Evolutionary conservation across 1,139 yeast species (phyloP), one percentile per base, ranked within the genome.

Genomic region (Yamadazyma buinensis): DNA sequence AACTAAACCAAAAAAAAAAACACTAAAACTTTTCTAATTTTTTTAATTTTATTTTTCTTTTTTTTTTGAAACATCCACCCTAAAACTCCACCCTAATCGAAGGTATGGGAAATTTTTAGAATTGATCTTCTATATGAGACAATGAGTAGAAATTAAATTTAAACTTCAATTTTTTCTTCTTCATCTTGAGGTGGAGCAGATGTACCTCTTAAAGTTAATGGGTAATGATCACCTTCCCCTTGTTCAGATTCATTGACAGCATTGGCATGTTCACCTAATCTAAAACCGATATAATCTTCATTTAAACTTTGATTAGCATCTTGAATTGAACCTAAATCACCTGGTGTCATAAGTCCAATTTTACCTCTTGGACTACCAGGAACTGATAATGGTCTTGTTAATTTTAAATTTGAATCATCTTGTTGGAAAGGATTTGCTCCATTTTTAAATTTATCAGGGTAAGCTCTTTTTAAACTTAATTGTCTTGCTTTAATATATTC

Each of bases 401-500:
- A 77, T 63, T 90, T 92, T 54, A 81, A 62, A 54, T 75, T 70
- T 37, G 61, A 56, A 28, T 61, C 55, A 43, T 64, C 61, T 32
- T 37, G 47, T 37, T 71, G 77, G 59, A 81, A 82, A 29, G 87
- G 87, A 50, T 80, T 78, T 39, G 66, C 72, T 2, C 76, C 71
- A 44, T 73, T 73, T 49, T 72, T 69, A 63, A 86, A 90, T 51
- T 84, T 75, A 48, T 84, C 87, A 25, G 97, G 97, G 56, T 92
- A 92, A 2, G 97, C 97, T 51, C 97, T 75, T 59, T 90, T 84
- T 54, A 92, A 72, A 1, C 95, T 86, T 51, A 92, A 73, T 55
- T 86, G 92, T 53, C 98, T 80, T 15, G 97, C 97, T 67, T 92
- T 92, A 54, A 86, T 80, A 60, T 92, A 92, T 61, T 92, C 98